Evolutionary conservation across 208 protist species (phyloP).

Genomic region (Leptomonas seymouri): DNA sequence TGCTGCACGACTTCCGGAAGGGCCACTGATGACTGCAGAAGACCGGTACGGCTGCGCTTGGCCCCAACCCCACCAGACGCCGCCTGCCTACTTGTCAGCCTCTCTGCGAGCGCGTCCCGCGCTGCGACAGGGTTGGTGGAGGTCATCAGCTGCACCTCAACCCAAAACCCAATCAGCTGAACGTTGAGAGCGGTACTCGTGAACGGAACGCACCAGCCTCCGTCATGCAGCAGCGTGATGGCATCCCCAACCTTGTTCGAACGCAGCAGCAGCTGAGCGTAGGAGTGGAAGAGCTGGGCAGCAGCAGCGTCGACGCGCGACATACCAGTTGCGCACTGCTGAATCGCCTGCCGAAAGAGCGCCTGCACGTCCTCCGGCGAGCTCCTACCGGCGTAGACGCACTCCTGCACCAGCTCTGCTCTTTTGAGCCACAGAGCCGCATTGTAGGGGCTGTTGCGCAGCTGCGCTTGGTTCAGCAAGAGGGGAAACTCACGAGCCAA

Average conservation of each 20-base stretch:
- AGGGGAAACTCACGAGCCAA: slow-evolving; percentile 59
- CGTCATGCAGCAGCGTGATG: slow-evolving; percentile 47
- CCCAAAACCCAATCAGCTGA: slow-evolving; percentile 58
- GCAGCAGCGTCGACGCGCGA: slow-evolving; percentile 48
- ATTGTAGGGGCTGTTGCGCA: slow-evolving; percentile 47
- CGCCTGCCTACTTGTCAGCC: slow-evolving; percentile 22
- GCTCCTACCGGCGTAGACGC: slow-evolving; percentile 32
- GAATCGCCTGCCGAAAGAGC: slow-evolving; percentile 69
- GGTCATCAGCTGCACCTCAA: slow-evolving; percentile 61
- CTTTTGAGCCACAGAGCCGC: slow-evolving; percentile 79
- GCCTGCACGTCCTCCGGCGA: slow-evolving; percentile 38
- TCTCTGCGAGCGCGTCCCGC: slow-evolving; percentile 21
- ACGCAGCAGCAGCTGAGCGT: slow-evolving; percentile 49
- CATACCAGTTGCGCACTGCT: slow-evolving; percentile 62
- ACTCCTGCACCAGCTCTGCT: slow-evolving; percentile 67
- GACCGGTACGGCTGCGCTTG: slow-evolving; percentile 28
- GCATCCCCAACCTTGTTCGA: slow-evolving; percentile 37
- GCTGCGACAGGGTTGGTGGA: not conserved
- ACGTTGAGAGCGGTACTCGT: slow-evolving; percentile 53
- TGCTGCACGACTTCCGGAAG: slow-evolving; percentile 24
- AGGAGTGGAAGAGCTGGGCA: slow-evolving; percentile 64
- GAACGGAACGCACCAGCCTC: slow-evolving; percentile 68
- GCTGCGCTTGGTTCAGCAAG: slow-evolving; percentile 69
- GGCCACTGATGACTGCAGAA: slow-evolving; percentile 27
- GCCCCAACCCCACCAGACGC: not conserved